Base-by-base conservation (phyloP, 805 yeast genomes). In the Pichia paraexigua region DNA sequence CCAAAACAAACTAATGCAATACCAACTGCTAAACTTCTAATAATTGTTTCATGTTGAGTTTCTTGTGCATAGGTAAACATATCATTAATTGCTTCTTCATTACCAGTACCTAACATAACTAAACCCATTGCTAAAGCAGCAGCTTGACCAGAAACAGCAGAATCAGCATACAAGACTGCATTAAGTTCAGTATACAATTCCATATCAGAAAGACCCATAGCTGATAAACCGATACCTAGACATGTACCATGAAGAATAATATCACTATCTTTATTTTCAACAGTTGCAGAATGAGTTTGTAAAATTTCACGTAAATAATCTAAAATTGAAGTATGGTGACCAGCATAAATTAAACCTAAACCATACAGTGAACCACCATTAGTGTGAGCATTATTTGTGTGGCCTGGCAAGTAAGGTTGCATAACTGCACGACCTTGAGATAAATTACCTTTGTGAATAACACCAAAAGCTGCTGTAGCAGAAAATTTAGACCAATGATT, bases 401-500 rank as follows among this genome's bases (percentile, higher is more conserved):
- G 71, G 5, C 92, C 92, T 41, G 98, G 97, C 54, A 94, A 76
- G 64, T 94, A 94, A 21, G 98, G 98, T 58, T 85, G 84, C 65
- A 94, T 77, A 47, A 92, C 81, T 57, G 83, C 79, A 64, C 83
- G 82, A 49, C 98, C 99, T 65, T 90, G 96, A 0, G 95, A 79
- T 52, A 94, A 75, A 67, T 92, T 92, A 49, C 99, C 98, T 63
- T 85, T 87, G 67, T 94, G 98, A 59, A 94, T 91, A 30, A 92
- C 98, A 65, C 99, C 99, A 55, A 94, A 73, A 15, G 98, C 97
- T 10, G 98, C 98, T 15, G 98, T 92, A 2, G 98, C 97, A 0
- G 96, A 83, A 67, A 94, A 94, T 65, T 92, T 94, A 7, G 97
- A 90, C 99, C 99, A 94, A 69, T 92, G 90, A 45, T 92, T 84